Conservation (phyloP, 352 stramenopile genomes). For the Globisporangium cederbergense region DNA sequence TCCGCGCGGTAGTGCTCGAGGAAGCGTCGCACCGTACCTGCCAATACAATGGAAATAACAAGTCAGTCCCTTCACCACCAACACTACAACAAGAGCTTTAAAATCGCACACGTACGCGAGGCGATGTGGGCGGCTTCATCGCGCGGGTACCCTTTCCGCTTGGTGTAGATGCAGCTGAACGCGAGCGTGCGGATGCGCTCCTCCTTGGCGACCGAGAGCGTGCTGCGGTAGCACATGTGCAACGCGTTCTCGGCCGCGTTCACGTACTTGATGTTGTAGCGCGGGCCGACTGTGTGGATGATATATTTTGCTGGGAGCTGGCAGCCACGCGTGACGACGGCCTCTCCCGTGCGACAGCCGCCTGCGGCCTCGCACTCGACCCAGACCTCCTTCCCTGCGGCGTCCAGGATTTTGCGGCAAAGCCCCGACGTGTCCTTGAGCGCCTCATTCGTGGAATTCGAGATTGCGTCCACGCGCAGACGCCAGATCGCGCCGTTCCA, state of each 20-base stretch:
- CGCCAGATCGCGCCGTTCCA: constrained; percentile 54
- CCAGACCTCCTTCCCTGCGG: constrained; percentile 67
- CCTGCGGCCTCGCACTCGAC: constrained; percentile 63
- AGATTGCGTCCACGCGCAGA: constrained; percentile 65
- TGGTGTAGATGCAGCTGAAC: constrained; percentile 75
- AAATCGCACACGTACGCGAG: constrained; percentile 16
- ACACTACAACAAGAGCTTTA: background rate
- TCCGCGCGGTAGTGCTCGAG: constrained; percentile 63
- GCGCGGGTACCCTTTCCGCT: constrained; percentile 69
- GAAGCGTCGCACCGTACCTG: constrained; percentile 65
- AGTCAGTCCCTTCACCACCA: too few relatives aligned
- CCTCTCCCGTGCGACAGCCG: constrained; percentile 75
- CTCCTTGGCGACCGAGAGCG: constrained; percentile 65
- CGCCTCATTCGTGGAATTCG: constrained; percentile 76
- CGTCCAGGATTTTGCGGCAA: constrained; percentile 57
- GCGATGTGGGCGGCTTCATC: constrained; percentile 79
- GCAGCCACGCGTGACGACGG: constrained; percentile 80
- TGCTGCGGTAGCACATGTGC: constrained; percentile 73
- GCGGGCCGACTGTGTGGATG: constrained; percentile 83
- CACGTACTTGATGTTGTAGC: constrained; percentile 76
- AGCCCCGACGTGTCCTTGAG: constrained; percentile 65
- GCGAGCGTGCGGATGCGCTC: constrained; percentile 57
- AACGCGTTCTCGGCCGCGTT: constrained; percentile 81
- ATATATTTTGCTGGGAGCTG: constrained; percentile 56
- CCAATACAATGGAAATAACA: background rate